Percentiles rank a stretch among this genome's conserved stretches.
These are phyloP conservation scores for Diddensiella santjacobensis DNA, from an alignment of 805 yeast species.

Conservation along the genomic window DNA sequence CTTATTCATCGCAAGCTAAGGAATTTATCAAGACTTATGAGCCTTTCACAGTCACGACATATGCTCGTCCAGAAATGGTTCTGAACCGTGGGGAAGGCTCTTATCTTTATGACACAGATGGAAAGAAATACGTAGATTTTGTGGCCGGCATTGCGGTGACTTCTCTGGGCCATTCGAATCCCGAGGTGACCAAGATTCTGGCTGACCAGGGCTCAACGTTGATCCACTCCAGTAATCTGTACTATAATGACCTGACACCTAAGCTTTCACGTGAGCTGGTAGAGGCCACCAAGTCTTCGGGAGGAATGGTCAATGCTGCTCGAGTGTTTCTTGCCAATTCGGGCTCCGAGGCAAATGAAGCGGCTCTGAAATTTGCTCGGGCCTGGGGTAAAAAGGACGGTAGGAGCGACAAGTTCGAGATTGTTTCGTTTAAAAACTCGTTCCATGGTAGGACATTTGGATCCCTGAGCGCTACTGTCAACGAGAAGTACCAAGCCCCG, in stretches of 20 bases:
- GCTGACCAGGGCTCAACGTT: slow-evolving; percentile 67
- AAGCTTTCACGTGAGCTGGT: slow-evolving; percentile 70
- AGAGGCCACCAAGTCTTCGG: slow-evolving; percentile 59
- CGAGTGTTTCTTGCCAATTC: slow-evolving; percentile 68
- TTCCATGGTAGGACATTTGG: slow-evolving; percentile 98
- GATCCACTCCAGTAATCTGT: slow-evolving; percentile 82
- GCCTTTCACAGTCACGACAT: slow-evolving; percentile 35
- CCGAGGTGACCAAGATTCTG: slow-evolving; percentile 66
- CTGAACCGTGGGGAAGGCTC: slow-evolving; percentile 80
- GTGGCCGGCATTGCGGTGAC: slow-evolving; percentile 97
- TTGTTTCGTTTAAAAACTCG: slow-evolving; percentile 82
- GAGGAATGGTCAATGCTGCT: slow-evolving; percentile 79
- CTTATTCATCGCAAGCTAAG: not conserved
- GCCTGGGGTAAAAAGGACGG: slow-evolving; percentile 65
- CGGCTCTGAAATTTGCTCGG: slow-evolving; percentile 74
- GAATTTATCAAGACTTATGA: slow-evolving; percentile 11
- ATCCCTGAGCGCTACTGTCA: slow-evolving; percentile 86
- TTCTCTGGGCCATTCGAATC: slow-evolving; percentile 84
- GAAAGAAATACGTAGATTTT: slow-evolving; percentile 75
- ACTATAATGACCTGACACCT: slow-evolving; percentile 80
- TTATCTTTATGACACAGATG: slow-evolving; percentile 75
- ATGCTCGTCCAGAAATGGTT: slow-evolving; percentile 49
- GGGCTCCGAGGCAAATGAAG: slow-evolving; percentile 80
- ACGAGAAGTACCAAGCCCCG: slow-evolving; percentile 88
- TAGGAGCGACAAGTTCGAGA: slow-evolving; percentile 42